Evolutionary conservation across 345 rosid species (phyloP).

Genomic region (Punica granatum): DNA sequence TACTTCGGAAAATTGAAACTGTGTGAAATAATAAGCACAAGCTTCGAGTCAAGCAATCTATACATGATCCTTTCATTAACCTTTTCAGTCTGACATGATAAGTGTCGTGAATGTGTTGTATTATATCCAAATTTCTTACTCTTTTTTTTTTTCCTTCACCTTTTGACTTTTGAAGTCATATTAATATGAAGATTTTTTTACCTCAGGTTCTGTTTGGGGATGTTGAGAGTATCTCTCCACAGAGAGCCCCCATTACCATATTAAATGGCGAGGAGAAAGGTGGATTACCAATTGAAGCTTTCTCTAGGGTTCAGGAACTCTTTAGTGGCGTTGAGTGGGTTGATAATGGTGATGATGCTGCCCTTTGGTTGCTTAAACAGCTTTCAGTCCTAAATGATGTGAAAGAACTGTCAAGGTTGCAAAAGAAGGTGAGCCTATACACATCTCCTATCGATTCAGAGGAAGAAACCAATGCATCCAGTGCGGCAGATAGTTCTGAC

Average conservation of each 20-base stretch:
- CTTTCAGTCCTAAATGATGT: slow-evolving; percentile 78
- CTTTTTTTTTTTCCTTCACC: neutral
- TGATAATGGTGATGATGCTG: slow-evolving; percentile 81
- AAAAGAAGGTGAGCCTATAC: slow-evolving; percentile 54
- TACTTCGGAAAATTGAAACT: neutral
- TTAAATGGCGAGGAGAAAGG: slow-evolving; percentile 93
- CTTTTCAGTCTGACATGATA: neutral
- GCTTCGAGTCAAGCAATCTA: neutral
- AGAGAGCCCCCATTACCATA: slow-evolving; percentile 52
- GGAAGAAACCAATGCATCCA: slow-evolving; percentile 83
- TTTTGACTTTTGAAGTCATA: neutral
- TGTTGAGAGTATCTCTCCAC: slow-evolving; percentile 58
- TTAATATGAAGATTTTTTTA: slow-evolving; percentile 1
- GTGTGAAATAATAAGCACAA: neutral
- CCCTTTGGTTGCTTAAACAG: slow-evolving; percentile 89
- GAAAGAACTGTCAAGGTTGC: slow-evolving; percentile 71
- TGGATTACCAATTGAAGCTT: slow-evolving; percentile 97
- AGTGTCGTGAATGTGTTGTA: neutral
- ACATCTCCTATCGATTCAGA: slow-evolving; percentile 75
- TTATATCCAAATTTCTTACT: neutral
- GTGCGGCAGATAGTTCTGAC: slow-evolving; percentile 93
- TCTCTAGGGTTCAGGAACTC: slow-evolving; percentile 95
- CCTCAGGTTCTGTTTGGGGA: slow-evolving; percentile 93
- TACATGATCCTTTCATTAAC: neutral
- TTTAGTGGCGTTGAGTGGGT: slow-evolving; percentile 85